Evolutionary conservation across 257 asterid genomes (phyloP), one percentile per base, ranked within the genome.

Genomic region (Solanum chiquidenum): DNA sequence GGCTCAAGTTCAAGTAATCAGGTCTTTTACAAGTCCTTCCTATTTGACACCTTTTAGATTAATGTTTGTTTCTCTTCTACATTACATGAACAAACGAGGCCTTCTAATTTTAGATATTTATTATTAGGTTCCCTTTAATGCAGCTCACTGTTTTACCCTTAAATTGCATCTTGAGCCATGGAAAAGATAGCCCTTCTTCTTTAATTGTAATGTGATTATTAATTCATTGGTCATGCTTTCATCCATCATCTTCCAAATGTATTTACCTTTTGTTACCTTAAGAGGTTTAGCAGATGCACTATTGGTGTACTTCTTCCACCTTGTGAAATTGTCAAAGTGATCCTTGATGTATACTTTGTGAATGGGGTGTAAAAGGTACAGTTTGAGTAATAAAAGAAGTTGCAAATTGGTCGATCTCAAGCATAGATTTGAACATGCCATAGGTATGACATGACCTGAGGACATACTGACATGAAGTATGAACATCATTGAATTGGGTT

Each of bases 1-100:
- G 92, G 98, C 96, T 90, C 96, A 94, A 92, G 98, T 94, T 66
- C 98, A 94, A 93, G 97, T 94, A 79, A 91, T 94, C 84, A 92
- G 96, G 97, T 94, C 90, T 86, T 83, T 34, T 23, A 49, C 35
- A 33, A 79, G 21, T 35, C 75, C 18, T 86, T 52, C 69, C 34
- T 46, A 27, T n/a, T 49, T 29, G 69, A 82, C 18, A 10, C 44
- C 21, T 31, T 49, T 11, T 82, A 46, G 86, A 31, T 82, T 33
- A 31, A 82, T 31, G 29, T 20, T 82, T 29, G 31, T 79, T 79
- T 79, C 38, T 44, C 66, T 9, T 46, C 25, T 44, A 34, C 16
- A 27, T 79, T 79, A 25, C 85, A 79, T 27, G 27, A 58, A 79
- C 64, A 44, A 27, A 44, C 14, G 66, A 20, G 66, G 20, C 58